These are phyloP conservation scores for Flaveria floridana DNA, from an alignment of 140 eudicot species.

Conservation along the genomic window DNA sequence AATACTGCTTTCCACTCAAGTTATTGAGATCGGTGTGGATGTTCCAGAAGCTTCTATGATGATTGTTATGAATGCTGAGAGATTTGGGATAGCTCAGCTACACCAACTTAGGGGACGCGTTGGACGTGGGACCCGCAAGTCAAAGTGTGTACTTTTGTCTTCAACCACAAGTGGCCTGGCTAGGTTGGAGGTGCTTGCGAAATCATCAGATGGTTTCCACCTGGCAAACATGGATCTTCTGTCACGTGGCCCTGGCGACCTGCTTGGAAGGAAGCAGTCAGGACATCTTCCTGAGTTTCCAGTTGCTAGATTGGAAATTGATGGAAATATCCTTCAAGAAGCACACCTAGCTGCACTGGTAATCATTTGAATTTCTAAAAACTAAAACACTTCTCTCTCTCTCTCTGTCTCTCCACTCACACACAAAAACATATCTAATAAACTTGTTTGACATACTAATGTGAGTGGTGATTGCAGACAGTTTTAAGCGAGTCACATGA, in stretches of 20 bases:
- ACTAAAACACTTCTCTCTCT: not conserved
- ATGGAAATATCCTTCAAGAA: conserved; percentile 88
- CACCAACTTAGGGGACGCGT: conserved; percentile 98
- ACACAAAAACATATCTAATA: not conserved
- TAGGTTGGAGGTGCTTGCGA: conserved; percentile 72
- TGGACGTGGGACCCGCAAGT: conserved; percentile 86
- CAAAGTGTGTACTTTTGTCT: conserved; percentile 69
- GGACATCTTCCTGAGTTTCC: conserved; percentile 99
- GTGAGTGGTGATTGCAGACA: conserved; percentile 50
- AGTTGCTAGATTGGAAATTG: conserved; percentile 80
- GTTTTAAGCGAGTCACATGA: conserved; percentile 63
- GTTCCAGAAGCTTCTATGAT: conserved; percentile 99
- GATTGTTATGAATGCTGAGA: conserved; percentile 98
- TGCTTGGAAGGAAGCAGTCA: conserved; percentile 96
- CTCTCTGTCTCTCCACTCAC: not conserved
- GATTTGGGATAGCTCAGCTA: conserved; percentile 92
- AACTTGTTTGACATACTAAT: not conserved
- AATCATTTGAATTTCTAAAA: conserved; percentile 8
- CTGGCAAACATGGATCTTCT: conserved; percentile 86
- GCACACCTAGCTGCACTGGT: conserved; percentile 97
- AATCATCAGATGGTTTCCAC: conserved; percentile 80
- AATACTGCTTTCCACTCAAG: conserved; percentile 85
- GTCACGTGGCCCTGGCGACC: conserved; percentile 94
- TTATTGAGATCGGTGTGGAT: conserved; percentile 89
- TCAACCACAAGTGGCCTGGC: conserved; percentile 58